Evolutionary conservation across 2,329 filamentous ascomycete species (phyloP).

Genomic region (Sphaerulina musiva): DNA sequence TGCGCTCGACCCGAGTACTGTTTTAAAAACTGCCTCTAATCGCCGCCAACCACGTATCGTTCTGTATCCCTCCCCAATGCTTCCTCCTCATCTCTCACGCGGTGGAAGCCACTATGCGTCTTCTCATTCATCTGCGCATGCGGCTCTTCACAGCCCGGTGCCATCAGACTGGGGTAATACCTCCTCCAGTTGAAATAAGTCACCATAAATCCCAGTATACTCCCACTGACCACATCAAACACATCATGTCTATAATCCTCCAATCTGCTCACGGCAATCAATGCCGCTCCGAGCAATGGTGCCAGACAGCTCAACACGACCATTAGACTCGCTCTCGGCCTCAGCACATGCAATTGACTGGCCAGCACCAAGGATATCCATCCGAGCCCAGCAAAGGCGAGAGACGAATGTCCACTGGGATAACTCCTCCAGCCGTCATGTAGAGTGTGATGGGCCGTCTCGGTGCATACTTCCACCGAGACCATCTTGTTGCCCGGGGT

Average conservation of each 20-base stretch:
- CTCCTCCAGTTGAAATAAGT: slow-evolving; percentile 55
- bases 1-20: not conserved
- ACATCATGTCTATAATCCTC: slow-evolving; percentile 61
- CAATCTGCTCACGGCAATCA: slow-evolving; percentile 57
- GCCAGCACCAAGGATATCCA: slow-evolving; percentile 55
- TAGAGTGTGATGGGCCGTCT: slow-evolving; percentile 60
- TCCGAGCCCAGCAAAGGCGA: slow-evolving; percentile 71
- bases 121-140: slow-evolving; percentile 34
- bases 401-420: slow-evolving; percentile 72
- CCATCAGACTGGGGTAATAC: slow-evolving; percentile 52
- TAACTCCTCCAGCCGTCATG: slow-evolving; percentile 83
- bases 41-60: slow-evolving; percentile 4
- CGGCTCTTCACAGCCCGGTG: slow-evolving; percentile 47
- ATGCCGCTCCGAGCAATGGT: slow-evolving; percentile 51
- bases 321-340: slow-evolving; percentile 52
- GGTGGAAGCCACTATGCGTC: slow-evolving; percentile 30
- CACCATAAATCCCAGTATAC: slow-evolving; percentile 48
- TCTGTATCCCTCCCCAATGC: slow-evolving; percentile 7
- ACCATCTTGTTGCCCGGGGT: slow-evolving; percentile 52
- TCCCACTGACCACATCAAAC: slow-evolving; percentile 54
- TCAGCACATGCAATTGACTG: slow-evolving; percentile 56
- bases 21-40: not conserved
- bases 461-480: slow-evolving; percentile 64
- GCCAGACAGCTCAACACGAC: slow-evolving; percentile 50
- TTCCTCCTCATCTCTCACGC: slow-evolving; percentile 44